phyloP scores from a whole-genome alignment of 371 early-diverging fungal species.

The Mortierella sp. region DNA sequence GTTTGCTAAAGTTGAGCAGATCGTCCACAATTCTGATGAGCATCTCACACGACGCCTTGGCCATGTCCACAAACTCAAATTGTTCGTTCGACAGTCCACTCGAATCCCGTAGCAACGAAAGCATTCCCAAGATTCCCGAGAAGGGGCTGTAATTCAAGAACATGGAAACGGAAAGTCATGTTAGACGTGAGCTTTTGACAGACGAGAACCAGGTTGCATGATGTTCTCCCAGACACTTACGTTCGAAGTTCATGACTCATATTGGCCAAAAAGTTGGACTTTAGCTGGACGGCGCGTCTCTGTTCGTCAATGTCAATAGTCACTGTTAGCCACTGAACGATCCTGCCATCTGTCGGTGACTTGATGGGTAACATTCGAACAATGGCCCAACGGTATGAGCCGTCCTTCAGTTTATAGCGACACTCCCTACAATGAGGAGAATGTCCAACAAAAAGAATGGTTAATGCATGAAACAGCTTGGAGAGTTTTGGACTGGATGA shows the following conservation, averaged over 20 bases:
- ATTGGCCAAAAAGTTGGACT: conserved; percentile 67
- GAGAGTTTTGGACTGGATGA: too few species aligned
- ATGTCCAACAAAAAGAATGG: too few species aligned
- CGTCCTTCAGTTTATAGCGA: conserved; percentile 39
- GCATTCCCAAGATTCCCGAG: conserved; percentile 70
- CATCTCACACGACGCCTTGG: conserved; percentile 68
- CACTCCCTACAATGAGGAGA: conserved; percentile 24
- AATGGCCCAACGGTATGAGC: conserved; percentile 40
- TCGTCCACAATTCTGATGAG: conserved; percentile 72
- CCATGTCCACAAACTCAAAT: conserved; percentile 66
- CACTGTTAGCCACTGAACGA: conserved; percentile 47
- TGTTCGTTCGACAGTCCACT: conserved; percentile 62
- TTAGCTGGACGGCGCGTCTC: conserved; percentile 42
- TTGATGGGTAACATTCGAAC: conserved; percentile 46
- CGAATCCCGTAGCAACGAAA: conserved; percentile 65
- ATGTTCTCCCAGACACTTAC: conserved; percentile 9
- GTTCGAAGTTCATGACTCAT: conserved; percentile 60
- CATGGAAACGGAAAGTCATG: neutral
- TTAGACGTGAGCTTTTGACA: too few species aligned
- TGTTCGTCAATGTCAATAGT: conserved; percentile 53
- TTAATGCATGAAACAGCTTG: too few species aligned
- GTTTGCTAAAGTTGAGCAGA: conserved; percentile 70
- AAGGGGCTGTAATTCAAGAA: conserved; percentile 55
- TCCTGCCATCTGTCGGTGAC: conserved; percentile 18
- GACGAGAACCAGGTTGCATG: too few species aligned